Evolutionary conservation across 1,139 yeast genomes (phyloP).

Genomic region (Candida glucosophila): DNA sequence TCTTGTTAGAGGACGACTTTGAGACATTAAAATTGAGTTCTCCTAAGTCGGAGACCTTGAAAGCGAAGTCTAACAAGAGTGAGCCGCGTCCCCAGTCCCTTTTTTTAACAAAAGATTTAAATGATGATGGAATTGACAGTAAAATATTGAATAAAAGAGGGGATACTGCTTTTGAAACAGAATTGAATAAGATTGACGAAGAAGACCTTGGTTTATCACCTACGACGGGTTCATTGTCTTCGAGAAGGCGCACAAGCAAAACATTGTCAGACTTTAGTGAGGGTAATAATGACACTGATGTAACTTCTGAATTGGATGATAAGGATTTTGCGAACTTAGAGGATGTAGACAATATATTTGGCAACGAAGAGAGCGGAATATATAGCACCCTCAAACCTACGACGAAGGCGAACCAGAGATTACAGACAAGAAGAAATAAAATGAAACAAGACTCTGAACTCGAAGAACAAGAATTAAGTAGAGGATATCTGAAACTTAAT

Average conservation of each 20-base stretch:
- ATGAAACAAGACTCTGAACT: conserved; percentile 25
- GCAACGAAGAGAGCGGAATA: conserved; percentile 30
- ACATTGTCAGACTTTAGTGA: conserved; percentile 31
- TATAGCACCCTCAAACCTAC: conserved; percentile 12
- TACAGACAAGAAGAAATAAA: conserved; percentile 17
- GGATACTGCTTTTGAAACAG: background rate
- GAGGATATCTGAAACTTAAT: conserved; percentile 10
- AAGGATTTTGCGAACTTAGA: conserved; percentile 37
- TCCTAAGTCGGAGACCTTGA: conserved; percentile 10
- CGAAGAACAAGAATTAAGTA: conserved; percentile 24
- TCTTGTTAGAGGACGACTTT: no score
- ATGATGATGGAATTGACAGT: background rate
- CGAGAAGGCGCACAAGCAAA: conserved; percentile 10
- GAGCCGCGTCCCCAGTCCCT: no score
- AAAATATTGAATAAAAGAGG: conserved; percentile 1
- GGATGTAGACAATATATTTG: conserved; percentile 21
- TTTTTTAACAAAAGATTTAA: background rate
- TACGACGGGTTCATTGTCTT: conserved; percentile 17
- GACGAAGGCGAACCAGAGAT: conserved; percentile 12
- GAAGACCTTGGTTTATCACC: conserved; percentile 8
- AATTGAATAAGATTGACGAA: conserved; percentile 1
- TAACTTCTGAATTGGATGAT: conserved; percentile 32
- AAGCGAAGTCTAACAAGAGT: no score
- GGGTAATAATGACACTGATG: conserved; percentile 29
- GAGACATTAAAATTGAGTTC: conserved; percentile 15